Conservation (phyloP, 2,329 filamentous ascomycete species). For the Incumbomyces delicatus region DNA sequence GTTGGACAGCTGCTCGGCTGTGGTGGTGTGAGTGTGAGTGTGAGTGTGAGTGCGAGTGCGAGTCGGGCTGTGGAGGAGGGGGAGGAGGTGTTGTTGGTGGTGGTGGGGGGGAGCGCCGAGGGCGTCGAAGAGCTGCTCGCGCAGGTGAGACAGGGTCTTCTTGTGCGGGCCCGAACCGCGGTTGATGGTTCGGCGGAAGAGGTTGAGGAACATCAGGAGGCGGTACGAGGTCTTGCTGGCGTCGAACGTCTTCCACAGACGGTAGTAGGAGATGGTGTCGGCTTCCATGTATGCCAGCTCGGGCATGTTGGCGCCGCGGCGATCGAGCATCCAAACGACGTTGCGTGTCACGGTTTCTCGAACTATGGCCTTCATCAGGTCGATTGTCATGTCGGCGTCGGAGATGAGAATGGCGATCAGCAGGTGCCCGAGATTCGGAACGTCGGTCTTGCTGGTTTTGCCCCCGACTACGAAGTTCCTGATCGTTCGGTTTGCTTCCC, state of each 20-base stretch:
- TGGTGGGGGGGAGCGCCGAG: constrained; percentile 36
- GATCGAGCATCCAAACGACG: constrained; percentile 43
- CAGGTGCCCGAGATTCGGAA: constrained; percentile 42
- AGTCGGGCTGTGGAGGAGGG: too few species aligned
- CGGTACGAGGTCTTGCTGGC: constrained; percentile 40
- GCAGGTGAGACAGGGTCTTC: constrained; percentile 27
- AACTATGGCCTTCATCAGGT: constrained; percentile 35
- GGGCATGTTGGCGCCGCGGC: constrained; percentile 25
- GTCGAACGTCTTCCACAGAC: constrained; percentile 38
- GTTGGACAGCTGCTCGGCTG: constrained; percentile 32
- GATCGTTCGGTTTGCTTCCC: constrained; percentile 33
- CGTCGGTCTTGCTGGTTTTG: constrained; percentile 31
- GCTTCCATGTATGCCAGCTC: constrained; percentile 40
- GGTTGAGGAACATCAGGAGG: constrained; percentile 44
- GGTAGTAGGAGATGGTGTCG: constrained; percentile 33
- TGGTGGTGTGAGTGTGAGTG: too few species aligned
- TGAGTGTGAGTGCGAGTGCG: too few species aligned
- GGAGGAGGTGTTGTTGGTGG: too few species aligned
- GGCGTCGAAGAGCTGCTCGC: constrained; percentile 38
- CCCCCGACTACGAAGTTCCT: constrained; percentile 28
- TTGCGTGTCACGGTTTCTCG: constrained; percentile 43
- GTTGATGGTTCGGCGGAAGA: constrained; percentile 39
- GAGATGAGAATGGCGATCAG: constrained; percentile 40
- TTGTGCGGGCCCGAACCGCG: constrained; percentile 17
- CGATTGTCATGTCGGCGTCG: constrained; percentile 31